Conservation (phyloP, 345 rosid species). For the Eucalyptus pumila region DNA sequence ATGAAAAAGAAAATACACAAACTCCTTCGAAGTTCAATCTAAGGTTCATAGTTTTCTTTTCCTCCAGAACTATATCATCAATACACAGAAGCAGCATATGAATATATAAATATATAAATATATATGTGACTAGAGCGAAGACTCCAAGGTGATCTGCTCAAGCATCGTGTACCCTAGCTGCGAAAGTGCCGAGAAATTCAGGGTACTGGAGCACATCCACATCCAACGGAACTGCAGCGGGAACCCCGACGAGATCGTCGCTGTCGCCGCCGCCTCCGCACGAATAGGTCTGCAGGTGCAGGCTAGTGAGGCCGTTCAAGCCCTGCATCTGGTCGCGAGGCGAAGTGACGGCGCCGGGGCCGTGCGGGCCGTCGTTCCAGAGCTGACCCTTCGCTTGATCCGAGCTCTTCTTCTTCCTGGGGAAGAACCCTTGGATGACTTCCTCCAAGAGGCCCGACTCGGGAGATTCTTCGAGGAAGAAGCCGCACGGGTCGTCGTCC, state of each 20-base stretch:
- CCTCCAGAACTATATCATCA: background rate
- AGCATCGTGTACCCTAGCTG: background rate
- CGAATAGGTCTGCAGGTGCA: background rate
- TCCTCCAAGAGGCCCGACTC: constrained; percentile 74
- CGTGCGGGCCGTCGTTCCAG: background rate
- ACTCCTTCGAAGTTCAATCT: background rate
- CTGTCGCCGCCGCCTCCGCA: background rate
- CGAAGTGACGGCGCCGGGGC: background rate
- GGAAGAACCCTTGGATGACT: constrained; percentile 65
- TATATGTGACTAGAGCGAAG: background rate
- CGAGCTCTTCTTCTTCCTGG: constrained; percentile 7
- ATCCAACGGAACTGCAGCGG: background rate
- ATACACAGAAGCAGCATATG: background rate
- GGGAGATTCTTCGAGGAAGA: background rate
- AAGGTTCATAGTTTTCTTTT: background rate
- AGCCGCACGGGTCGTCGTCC: background rate
- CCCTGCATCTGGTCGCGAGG: background rate
- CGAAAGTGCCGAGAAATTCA: background rate
- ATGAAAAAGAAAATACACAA: background rate
- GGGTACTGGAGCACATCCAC: background rate
- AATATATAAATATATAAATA: background rate
- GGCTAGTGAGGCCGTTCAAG: background rate
- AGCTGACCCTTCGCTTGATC: background rate
- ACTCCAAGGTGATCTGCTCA: background rate
- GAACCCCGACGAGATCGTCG: background rate